A percentile compares a stretch with the other conserved stretches of the same genome.
phyloP scores from a whole-genome alignment of 2,329 filamentous ascomycete species.

The Calycina marina region DNA sequence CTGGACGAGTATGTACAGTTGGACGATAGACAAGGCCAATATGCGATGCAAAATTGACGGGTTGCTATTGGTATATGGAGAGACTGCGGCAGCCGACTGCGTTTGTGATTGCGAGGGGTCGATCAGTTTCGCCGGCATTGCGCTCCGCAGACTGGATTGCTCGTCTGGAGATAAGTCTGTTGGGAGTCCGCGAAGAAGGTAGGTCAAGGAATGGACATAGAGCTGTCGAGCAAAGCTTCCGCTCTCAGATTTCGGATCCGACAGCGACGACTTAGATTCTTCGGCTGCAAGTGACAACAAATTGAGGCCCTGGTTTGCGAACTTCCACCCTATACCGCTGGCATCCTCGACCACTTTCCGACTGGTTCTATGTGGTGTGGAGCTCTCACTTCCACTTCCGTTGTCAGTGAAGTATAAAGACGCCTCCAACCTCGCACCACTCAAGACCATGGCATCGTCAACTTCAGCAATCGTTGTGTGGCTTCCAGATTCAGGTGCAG shows the following conservation, averaged over 20 bases:
- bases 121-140: slow-evolving; percentile 29
- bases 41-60: slow-evolving; percentile 42
- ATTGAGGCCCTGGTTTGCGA: slow-evolving; percentile 31
- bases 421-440: slow-evolving; percentile 1
- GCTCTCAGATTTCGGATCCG: slow-evolving; percentile 22
- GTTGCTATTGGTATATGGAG: slow-evolving; percentile 5
- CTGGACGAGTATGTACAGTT: slow-evolving; percentile 43
- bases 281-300: slow-evolving; percentile 31
- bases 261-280: slow-evolving; percentile 26
- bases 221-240: slow-evolving; percentile 40
- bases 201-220: slow-evolving; percentile 48
- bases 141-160: slow-evolving; percentile 32
- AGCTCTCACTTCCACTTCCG: not conserved
- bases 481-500: slow-evolving; percentile 20
- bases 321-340: slow-evolving; percentile 34
- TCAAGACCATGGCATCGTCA: slow-evolving; percentile 12
- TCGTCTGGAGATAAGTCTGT: slow-evolving; percentile 40
- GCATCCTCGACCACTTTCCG: slow-evolving; percentile 9
- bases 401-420: not conserved
- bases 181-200: slow-evolving; percentile 49
- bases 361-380: not conserved
- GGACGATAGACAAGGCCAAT: slow-evolving; percentile 40
- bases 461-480: slow-evolving; percentile 15
- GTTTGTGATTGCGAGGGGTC: slow-evolving; percentile 7
- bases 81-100: not conserved